Base-by-base conservation (phyloP, 2,329 filamentous ascomycete species). In the Arthrobotrys iridis region DNA sequence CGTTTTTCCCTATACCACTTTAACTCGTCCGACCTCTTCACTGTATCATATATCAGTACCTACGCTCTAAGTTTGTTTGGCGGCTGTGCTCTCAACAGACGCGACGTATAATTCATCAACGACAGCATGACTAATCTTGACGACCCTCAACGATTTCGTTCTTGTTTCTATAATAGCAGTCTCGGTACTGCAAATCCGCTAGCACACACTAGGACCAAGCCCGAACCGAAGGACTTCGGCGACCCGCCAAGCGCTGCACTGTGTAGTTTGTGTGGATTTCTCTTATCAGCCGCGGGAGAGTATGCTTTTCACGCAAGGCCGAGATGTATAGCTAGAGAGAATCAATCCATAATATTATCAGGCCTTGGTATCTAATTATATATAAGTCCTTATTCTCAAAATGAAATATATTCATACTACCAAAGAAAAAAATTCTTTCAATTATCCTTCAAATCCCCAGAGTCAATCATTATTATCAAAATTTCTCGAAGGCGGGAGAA, bases 111-210 rank as follows among this genome's bases (percentile, higher is more conserved):
- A 59, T 59, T 30, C 43, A 55, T 59, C 55, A 58, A 68, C 55
- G 64, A 70, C 55, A 45, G 65, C 55, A 70, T 55, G 65, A 62
- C 43, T 62, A 30, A 35, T 15, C 26, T 55, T 35, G n/a, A n/a
- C n/a, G n/a, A n/a, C n/a, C n/a, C n/a, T 55, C 24, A 2, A 55
- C 15, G 28, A 55, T 24, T 37, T 7, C n/a, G 11, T 11, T 15
- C 7, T 37, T 10, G 15, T 18, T 13, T 35, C 33, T 52, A 35
- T 33, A 20, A 40, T n/a, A n/a, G n/a, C n/a, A n/a, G n/a, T n/a
- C n/a, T n/a, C n/a, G n/a, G n/a, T n/a, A n/a, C n/a, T n/a, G n/a
- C n/a, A 15, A 10, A n/a, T 40, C 7, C 15, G 11, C 10, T 40
- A 40, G 35, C 35, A 5, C 35, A n/a, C 35, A n/a, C 35, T 40